Evolutionary conservation across 768 basidiomycete species (phyloP).

Genomic region (Imleria badia): DNA sequence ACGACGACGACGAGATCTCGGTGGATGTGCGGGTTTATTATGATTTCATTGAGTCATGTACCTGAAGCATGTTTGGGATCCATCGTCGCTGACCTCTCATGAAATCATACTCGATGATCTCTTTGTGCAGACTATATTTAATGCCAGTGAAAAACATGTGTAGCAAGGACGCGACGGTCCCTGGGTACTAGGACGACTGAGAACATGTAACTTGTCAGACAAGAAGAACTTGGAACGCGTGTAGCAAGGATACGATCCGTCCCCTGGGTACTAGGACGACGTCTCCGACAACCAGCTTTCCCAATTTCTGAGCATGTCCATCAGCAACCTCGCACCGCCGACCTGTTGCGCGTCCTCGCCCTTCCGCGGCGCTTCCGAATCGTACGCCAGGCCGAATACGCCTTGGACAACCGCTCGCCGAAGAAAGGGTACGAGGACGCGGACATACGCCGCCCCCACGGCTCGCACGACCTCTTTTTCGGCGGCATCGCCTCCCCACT

Average conservation of each 20-base stretch:
- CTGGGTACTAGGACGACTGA: too few species aligned
- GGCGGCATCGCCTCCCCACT: conserved; percentile 35
- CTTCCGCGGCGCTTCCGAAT: conserved; percentile 2
- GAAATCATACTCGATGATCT: too few species aligned
- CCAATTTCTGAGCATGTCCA: conserved; percentile 22
- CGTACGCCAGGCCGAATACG: conserved; percentile 53
- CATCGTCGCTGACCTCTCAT: background rate
- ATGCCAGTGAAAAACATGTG: too few species aligned
- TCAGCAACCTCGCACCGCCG: conserved; percentile 2
- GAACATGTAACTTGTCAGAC: background rate
- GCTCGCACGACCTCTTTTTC: conserved; percentile 43
- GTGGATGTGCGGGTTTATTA: background rate
- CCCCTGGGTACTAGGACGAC: background rate
- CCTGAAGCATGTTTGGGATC: background rate
- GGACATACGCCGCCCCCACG: conserved; percentile 56
- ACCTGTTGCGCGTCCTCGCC: background rate
- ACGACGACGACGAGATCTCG: background rate
- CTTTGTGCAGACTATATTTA: too few species aligned
- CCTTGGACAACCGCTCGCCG: conserved; percentile 70
- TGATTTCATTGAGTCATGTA: background rate
- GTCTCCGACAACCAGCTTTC: conserved; percentile 29
- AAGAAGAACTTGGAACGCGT: background rate
- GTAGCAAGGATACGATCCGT: background rate
- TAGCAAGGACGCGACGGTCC: too few species aligned
- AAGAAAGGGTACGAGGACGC: conserved; percentile 68